Conservation (phyloP, 768 basidiomycete genomes). For the Xanthoconium stramineum region DNA sequence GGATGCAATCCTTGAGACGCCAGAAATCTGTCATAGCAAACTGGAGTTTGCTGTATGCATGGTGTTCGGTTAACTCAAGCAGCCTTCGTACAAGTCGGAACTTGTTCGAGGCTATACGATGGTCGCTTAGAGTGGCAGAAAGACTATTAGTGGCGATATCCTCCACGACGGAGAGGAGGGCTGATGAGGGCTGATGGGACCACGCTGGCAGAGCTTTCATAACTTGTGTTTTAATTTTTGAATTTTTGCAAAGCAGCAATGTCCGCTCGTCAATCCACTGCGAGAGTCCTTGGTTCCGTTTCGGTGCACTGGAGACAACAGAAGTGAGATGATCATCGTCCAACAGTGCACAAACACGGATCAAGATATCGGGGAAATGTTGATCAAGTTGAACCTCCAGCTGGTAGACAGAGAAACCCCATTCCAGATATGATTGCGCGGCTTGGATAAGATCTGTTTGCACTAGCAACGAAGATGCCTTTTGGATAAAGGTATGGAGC, state of each 20-base stretch:
- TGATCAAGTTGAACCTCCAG: constrained; percentile 40
- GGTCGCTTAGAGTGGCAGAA: constrained; percentile 54
- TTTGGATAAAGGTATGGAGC: constrained; percentile 66
- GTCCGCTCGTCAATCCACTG: constrained; percentile 64
- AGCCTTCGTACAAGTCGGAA: constrained; percentile 72
- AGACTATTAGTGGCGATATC: constrained; percentile 47
- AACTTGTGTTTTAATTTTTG: constrained; percentile 41
- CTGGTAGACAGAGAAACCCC: constrained; percentile 62
- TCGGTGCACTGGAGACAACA: constrained; percentile 27
- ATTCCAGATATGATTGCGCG: constrained; percentile 76
- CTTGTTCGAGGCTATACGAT: constrained; percentile 66
- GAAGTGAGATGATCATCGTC: constrained; percentile 47
- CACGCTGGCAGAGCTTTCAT: constrained; percentile 66
- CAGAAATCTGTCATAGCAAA: constrained; percentile 72
- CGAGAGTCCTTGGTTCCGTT: constrained; percentile 48
- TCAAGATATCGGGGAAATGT: constrained; percentile 61
- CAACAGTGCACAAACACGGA: constrained; percentile 62
- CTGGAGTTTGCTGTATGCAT: constrained; percentile 37
- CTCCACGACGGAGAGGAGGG: constrained; percentile 43
- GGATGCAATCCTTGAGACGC: constrained; percentile 79
- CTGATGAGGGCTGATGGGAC: constrained; percentile 59
- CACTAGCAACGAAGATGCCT: constrained; percentile 59
- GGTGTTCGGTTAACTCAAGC: constrained; percentile 42
- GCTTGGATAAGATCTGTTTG: constrained; percentile 65
- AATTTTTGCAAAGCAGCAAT: constrained; percentile 37